A percentile compares a stretch with the other conserved stretches of the same genome.
These are phyloP conservation scores for Centrapalus pauciflorus DNA, from an alignment of 129 eudicot species.

Conservation along the genomic window DNA sequence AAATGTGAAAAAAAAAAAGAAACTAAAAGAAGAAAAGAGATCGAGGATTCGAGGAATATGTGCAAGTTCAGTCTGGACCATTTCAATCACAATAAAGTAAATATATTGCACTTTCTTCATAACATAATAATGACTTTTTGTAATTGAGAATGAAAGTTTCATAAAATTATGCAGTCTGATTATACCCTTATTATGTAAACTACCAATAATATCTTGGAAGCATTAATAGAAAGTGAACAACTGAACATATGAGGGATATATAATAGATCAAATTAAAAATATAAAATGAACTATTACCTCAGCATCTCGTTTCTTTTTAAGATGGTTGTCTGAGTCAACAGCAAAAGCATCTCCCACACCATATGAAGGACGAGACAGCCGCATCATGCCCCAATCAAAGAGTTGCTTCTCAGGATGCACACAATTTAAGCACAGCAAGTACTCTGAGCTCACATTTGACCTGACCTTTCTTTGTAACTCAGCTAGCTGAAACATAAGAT, in stretches of 20 bases:
- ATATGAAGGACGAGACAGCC: slow-evolving; percentile 68
- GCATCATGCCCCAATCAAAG: slow-evolving; percentile 95
- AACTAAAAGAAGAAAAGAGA: too few species aligned
- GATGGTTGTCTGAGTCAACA: slow-evolving; percentile 62
- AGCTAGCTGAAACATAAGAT: slow-evolving; percentile 57
- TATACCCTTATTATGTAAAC: too few species aligned
- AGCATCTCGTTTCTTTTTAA: slow-evolving; percentile 85
- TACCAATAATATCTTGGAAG: too few species aligned
- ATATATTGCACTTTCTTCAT: neutral
- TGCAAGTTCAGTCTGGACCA: neutral
- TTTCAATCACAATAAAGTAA: neutral
- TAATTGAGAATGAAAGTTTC: too few species aligned
- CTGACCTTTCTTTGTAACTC: slow-evolving; percentile 89
- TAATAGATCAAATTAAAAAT: slow-evolving; percentile 4
- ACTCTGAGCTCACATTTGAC: slow-evolving; percentile 83
- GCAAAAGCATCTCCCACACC: slow-evolving; percentile 92
- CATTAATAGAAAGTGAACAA: too few species aligned
- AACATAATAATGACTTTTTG: neutral
- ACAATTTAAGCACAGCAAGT: slow-evolving; percentile 74
- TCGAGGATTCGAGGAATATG: neutral
- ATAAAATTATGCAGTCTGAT: too few species aligned
- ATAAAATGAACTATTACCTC: slow-evolving; percentile 62
- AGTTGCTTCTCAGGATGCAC: slow-evolving; percentile 75
- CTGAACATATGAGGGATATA: too few species aligned
- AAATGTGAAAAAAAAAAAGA: too few species aligned